Base-by-base conservation (phyloP, 1,139 yeast species). In the Nakaseomyces nivariensis region DNA sequence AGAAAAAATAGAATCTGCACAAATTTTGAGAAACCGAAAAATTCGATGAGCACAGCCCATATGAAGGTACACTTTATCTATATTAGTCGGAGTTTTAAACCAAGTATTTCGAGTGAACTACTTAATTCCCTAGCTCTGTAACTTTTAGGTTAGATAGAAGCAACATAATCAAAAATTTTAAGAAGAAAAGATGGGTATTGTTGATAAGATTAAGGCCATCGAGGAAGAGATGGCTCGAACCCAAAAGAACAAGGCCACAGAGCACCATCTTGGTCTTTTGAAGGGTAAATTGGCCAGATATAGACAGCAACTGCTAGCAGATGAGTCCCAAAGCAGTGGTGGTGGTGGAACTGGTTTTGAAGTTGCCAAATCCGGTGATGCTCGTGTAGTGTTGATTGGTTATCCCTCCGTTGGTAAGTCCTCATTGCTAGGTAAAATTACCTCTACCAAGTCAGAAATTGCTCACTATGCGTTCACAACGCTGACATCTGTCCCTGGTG, bases 381-480 rank as follows among this genome's bases (percentile, higher is more conserved):
- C 97, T 0, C 76, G 98, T 57, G 96, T 88, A 1, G 95, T 95
- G 17, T 73, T 92, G 50, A 90, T 92, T 68, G 98, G 98, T 47
- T 92, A 90, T 67, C 98, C 98, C 9, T 89, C 97, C 3, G 98
- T 92, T 27, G 98, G 98, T 67, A 92, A 92, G 65, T 89, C 97
- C 1, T 87, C 96, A 1, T 79, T 92, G 57, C 73, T 92, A 52
- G 81, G 87, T 36, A 82, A 87, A 63, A 86, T 92, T 50, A 92
- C 98, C 43, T 85, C 85, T 60, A 92, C 97, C 4, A 87, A 88
- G 67, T 85, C 96, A 0, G 97, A 89, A 66, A 86, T 95, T 49
- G 98, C 98, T 11, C 86, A 82, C 52, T 92, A 92, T 63, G 95
- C 95, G 50, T 92, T 92, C 75, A 92, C 98, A 4, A 92, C 98